Conservation (phyloP, 176 grass and related monocot species). For the Themeda triandra region DNA sequence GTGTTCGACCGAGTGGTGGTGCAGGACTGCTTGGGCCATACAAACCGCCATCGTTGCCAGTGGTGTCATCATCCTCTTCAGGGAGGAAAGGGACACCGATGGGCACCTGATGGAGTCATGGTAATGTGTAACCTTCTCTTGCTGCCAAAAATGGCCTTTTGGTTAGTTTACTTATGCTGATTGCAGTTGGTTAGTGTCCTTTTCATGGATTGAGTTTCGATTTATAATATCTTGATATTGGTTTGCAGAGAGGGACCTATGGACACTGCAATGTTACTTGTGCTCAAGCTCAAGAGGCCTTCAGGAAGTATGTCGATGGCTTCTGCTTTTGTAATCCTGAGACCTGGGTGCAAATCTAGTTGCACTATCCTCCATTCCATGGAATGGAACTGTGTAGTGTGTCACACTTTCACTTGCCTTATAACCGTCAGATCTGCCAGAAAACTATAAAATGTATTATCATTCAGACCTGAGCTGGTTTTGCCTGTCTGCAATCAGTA, state of each 20-base stretch:
- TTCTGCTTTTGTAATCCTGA: not conserved
- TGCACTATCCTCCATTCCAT: not conserved
- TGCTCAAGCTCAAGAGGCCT: not conserved
- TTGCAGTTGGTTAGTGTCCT: not conserved
- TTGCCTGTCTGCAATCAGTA: not conserved
- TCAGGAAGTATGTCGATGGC: not conserved
- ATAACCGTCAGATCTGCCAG: not conserved
- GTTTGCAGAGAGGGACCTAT: not conserved
- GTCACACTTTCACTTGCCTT: not conserved
- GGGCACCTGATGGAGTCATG: conserved; percentile 8
- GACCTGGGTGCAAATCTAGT: not conserved
- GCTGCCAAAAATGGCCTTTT: not conserved
- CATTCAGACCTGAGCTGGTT: not conserved
- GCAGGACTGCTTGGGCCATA: conserved; percentile 25
- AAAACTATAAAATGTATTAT: not conserved
- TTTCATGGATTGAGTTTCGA: not conserved
- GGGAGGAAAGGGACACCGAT: not conserved
- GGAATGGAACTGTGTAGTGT: not conserved
- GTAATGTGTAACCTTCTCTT: conserved; percentile 30
- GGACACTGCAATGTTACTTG: not conserved
- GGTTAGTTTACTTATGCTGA: not conserved
- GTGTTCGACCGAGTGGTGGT: not conserved
- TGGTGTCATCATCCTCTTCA: not conserved
- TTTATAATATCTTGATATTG: not conserved
- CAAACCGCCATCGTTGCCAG: conserved; percentile 13